Percentiles rank a stretch among this genome's conserved stretches.
Conservation (phyloP, 306 rosid species). For the Abrus pulchellus region DNA sequence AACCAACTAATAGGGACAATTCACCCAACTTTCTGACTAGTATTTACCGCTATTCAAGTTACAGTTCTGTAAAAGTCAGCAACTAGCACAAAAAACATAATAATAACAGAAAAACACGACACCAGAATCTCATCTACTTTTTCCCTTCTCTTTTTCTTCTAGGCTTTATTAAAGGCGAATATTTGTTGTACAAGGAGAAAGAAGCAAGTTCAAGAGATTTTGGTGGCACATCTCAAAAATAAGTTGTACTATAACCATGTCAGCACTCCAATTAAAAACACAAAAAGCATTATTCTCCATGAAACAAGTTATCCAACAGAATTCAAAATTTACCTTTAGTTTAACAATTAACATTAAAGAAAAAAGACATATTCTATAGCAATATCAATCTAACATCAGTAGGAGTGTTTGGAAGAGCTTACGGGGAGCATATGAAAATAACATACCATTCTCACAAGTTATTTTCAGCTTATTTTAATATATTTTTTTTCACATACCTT, state of each 20-base stretch:
- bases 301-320: neutral
- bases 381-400: conserved; percentile 11
- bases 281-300: conserved; percentile 24
- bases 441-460: no score
- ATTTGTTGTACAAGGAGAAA: conserved; percentile 10
- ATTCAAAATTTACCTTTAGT: conserved; percentile 17
- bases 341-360: neutral
- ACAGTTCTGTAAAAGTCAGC: neutral
- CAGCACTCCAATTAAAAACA: conserved; percentile 20
- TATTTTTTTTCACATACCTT: no score
- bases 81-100: neutral
- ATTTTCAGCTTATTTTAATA: no score
- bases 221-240: conserved; percentile 4
- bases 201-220: conserved; percentile 24
- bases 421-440: no score
- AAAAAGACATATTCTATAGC: neutral
- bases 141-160: conserved; percentile 11
- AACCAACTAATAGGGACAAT: conserved; percentile 16
- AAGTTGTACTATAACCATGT: conserved; percentile 9
- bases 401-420: neutral
- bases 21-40: neutral
- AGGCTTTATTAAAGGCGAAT: conserved; percentile 13
- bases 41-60: neutral
- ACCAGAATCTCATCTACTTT: conserved; percentile 29
- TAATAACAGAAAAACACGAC: neutral